A percentile compares a stretch with the other conserved stretches of the same genome.
phyloP scores from a whole-genome alignment of 2,329 filamentous ascomycete genomes.

The Pseudogymnoascus sp. region DNA sequence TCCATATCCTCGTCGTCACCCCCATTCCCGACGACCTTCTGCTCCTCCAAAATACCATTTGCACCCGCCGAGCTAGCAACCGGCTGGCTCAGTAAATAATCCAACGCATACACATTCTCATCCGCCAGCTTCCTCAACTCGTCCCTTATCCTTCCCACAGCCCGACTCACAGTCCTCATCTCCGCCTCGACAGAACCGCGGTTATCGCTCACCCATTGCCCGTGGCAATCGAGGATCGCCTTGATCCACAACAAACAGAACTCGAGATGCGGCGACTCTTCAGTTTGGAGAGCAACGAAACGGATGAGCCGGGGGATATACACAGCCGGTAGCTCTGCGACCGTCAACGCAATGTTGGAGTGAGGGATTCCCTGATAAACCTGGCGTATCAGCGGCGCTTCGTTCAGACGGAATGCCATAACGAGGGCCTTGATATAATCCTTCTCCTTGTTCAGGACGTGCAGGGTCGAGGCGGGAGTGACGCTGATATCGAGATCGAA shows the following conservation, averaged over 20 bases:
- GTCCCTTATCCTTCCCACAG: slow-evolving; percentile 69
- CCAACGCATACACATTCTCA: slow-evolving; percentile 81
- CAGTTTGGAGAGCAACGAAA: slow-evolving; percentile 80
- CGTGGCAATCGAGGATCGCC: slow-evolving; percentile 71
- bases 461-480: slow-evolving; percentile 76
- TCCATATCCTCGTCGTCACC: slow-evolving; percentile 27
- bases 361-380: slow-evolving; percentile 81
- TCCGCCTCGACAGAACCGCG: slow-evolving; percentile 74
- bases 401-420: slow-evolving; percentile 96
- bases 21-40: slow-evolving; percentile 31
- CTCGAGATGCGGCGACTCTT: slow-evolving; percentile 87
- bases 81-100: slow-evolving; percentile 63
- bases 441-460: slow-evolving; percentile 55
- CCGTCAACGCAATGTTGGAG: slow-evolving; percentile 66
- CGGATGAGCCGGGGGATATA: slow-evolving; percentile 81
- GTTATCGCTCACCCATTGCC: slow-evolving; percentile 75
- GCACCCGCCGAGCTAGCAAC: slow-evolving; percentile 25
- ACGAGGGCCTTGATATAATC: slow-evolving; percentile 88
- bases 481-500: slow-evolving; percentile 94
- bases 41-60: slow-evolving; percentile 24
- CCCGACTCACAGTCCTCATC: slow-evolving; percentile 72
- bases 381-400: slow-evolving; percentile 68
- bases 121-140: slow-evolving; percentile 79
- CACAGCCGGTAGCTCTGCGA: slow-evolving; percentile 70
- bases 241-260: slow-evolving; percentile 93